These are phyloP conservation scores for Mucor plumbeus DNA, from an alignment of 371 early-diverging fungal genomes.

Conservation along the genomic window DNA sequence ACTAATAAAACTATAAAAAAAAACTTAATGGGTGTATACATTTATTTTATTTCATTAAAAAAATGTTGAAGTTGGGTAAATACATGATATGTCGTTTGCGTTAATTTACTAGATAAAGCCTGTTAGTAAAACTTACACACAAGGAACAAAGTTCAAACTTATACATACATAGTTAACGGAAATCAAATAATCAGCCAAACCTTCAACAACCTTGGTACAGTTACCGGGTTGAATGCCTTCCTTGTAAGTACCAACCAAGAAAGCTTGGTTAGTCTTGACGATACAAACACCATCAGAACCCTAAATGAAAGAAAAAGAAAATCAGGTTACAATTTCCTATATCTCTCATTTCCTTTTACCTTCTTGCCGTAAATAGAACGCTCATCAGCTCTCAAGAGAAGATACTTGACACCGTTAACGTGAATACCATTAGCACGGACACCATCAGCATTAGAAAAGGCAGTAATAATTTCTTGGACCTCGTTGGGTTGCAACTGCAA, in stretches of 20 bases:
- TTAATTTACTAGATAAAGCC: neutral
- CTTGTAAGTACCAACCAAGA: constrained; percentile 78
- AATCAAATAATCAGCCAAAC: constrained; percentile 84
- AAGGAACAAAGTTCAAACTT: neutral
- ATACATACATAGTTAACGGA: constrained; percentile 68
- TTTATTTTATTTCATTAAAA: constrained; percentile 4
- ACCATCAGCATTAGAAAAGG: constrained; percentile 64
- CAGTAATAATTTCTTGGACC: constrained; percentile 61
- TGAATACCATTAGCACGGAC: constrained; percentile 73
- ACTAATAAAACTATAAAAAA: neutral
- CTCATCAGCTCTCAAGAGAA: constrained; percentile 70
- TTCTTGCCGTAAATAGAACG: constrained; percentile 80
- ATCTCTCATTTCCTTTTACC: constrained; percentile 50
- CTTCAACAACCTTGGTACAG: constrained; percentile 81
- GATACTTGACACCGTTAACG: constrained; percentile 74
- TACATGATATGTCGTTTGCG: neutral
- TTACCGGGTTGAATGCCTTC: constrained; percentile 74
- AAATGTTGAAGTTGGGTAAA: neutral
- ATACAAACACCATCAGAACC: constrained; percentile 70
- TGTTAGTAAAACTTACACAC: neutral
- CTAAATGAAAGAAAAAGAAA: constrained; percentile 43
- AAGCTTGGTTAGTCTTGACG: constrained; percentile 84
- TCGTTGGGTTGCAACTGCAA: constrained; percentile 63
- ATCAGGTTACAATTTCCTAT: too few species aligned
- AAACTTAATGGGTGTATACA: constrained; percentile 1